Percentiles rank a stretch among this genome's conserved stretches.
phyloP scores from a whole-genome alignment of 106 monocot genomes.

The Platanthera guangdongensis region DNA sequence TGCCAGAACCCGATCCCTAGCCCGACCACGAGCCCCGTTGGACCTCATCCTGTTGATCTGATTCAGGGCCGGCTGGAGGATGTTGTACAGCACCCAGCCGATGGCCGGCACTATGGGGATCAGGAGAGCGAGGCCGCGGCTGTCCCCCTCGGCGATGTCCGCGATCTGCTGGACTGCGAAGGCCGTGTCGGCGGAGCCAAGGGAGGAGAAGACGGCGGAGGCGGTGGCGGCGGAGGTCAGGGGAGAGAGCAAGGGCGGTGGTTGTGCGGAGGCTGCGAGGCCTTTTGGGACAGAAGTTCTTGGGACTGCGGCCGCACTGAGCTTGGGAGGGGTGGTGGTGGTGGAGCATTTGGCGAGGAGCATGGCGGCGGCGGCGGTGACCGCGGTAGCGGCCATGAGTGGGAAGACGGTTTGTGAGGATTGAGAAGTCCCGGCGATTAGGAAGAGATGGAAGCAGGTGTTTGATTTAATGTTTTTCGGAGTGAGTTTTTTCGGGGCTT shows the following conservation, averaged over 20 bases:
- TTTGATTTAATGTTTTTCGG: too few relatives aligned
- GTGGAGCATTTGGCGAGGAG: slow-evolving; percentile 49
- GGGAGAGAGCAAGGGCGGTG: background rate
- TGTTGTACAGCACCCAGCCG: slow-evolving; percentile 68
- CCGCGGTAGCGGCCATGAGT: slow-evolving; percentile 47
- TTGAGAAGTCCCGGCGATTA: background rate
- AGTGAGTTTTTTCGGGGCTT: too few relatives aligned
- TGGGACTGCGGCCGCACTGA: slow-evolving; percentile 30
- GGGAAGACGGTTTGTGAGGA: background rate
- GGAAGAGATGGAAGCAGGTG: background rate
- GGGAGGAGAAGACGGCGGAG: slow-evolving; percentile 59
- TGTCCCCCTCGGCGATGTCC: slow-evolving; percentile 76
- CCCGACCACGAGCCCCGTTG: slow-evolving; percentile 49
- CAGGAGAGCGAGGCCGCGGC: slow-evolving; percentile 74
- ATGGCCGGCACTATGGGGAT: slow-evolving; percentile 61
- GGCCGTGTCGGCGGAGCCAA: slow-evolving; percentile 56
- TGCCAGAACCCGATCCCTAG: slow-evolving; percentile 57
- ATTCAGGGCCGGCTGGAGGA: slow-evolving; percentile 70
- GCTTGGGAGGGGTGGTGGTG: slow-evolving; percentile 15
- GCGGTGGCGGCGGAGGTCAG: slow-evolving; percentile 41
- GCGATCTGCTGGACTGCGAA: slow-evolving; percentile 76
- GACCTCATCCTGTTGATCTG: slow-evolving; percentile 60
- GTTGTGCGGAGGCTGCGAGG: background rate
- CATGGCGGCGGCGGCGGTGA: slow-evolving; percentile 59
- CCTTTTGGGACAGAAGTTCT: slow-evolving; percentile 18